phyloP scores from a whole-genome alignment of 768 basidiomycete species.

The Lentinula aciculospora region DNA sequence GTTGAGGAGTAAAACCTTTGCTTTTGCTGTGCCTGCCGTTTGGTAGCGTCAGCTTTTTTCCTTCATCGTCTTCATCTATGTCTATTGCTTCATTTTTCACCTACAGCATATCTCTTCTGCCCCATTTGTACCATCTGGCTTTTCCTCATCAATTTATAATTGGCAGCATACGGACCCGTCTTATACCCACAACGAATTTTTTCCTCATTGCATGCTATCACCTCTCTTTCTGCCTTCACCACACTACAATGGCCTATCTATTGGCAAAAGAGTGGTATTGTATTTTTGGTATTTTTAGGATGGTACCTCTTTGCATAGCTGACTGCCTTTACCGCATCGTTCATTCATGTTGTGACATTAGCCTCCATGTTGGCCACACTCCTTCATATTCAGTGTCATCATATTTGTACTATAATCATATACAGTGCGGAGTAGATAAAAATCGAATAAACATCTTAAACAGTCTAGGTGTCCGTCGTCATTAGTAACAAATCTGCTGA shows the following conservation, averaged over 20 bases:
- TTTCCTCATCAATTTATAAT: not conserved
- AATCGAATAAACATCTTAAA: not conserved
- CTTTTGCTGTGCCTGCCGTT: constrained; percentile 51
- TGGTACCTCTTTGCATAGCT: constrained; percentile 8
- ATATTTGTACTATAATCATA: not conserved
- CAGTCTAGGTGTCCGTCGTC: not conserved
- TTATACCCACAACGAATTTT: constrained; percentile 9
- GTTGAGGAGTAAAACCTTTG: constrained; percentile 59
- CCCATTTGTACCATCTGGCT: constrained; percentile 3
- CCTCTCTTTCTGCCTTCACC: not conserved
- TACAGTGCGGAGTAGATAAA: not conserved
- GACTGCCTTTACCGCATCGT: not conserved
- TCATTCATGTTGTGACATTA: constrained; percentile 2
- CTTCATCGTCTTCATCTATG: constrained; percentile 5
- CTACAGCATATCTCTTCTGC: constrained; percentile 8
- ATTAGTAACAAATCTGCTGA: not conserved
- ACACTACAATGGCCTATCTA: constrained; percentile 6
- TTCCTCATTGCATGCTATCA: constrained; percentile 10
- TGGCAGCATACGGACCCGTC: constrained; percentile 7
- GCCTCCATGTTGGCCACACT: not conserved
- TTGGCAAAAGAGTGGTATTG: not conserved
- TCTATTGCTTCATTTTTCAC: constrained; percentile 17
- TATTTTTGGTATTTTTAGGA: constrained; percentile 10
- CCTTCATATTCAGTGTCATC: not conserved
- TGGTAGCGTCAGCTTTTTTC: constrained; percentile 41